These are phyloP conservation scores for Inonotus hispidus DNA, from an alignment of 1,284 basidiomycete genomes.

Conservation along the genomic window DNA sequence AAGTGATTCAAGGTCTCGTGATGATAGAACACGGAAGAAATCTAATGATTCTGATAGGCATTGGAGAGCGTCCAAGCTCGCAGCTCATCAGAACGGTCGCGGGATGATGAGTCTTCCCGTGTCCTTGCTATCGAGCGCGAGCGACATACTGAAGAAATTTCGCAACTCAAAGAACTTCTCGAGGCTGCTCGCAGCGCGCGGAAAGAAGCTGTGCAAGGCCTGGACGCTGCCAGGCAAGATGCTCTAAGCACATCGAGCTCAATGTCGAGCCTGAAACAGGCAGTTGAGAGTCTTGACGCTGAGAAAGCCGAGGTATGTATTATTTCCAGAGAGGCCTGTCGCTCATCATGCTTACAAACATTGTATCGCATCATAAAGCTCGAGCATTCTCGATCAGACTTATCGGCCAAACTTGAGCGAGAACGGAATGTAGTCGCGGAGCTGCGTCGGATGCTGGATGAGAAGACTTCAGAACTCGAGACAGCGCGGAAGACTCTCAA, in stretches of 20 bases:
- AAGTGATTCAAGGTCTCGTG: conserved; percentile 30
- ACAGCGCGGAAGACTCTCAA: conserved; percentile 49
- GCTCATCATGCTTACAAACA: neutral
- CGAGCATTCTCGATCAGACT: conserved; percentile 27
- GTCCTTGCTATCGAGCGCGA: conserved; percentile 16
- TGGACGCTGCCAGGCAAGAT: conserved; percentile 20
- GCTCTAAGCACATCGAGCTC: conserved; percentile 22
- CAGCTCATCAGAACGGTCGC: conserved; percentile 18
- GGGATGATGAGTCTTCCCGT: conserved; percentile 10
- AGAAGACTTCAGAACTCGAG: conserved; percentile 49
- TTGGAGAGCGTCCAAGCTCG: conserved; percentile 41
- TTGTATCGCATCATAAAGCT: conserved; percentile 23
- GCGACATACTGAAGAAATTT: conserved; percentile 48
- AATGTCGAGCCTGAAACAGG: conserved; percentile 21
- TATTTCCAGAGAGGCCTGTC: neutral
- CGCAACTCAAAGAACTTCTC: conserved; percentile 42
- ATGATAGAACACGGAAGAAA: neutral
- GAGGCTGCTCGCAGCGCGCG: conserved; percentile 31
- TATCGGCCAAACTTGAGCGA: conserved; percentile 32
- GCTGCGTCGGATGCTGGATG: conserved; percentile 41
- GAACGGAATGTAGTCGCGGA: conserved; percentile 31
- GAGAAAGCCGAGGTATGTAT: conserved; percentile 36
- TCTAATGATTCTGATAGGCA: conserved; percentile 34
- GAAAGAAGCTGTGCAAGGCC: conserved; percentile 20
- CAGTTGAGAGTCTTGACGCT: conserved; percentile 26